Evolutionary conservation across 208 protist genomes (phyloP), one percentile per base, ranked within the genome.

Genomic region (Trichomonas gallinae): DNA sequence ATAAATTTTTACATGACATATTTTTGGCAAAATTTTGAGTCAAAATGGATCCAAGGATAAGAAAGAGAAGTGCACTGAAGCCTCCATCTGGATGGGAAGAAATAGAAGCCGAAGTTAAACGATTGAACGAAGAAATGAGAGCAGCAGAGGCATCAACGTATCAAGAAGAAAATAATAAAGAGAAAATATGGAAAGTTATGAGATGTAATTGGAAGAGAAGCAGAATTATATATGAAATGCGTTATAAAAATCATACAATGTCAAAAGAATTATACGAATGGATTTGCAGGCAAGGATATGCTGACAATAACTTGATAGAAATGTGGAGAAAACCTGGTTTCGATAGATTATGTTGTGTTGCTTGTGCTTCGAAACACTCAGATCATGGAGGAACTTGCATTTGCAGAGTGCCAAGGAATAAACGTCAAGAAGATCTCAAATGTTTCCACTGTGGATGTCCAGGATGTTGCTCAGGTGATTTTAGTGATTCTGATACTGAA

Each of bases 211-310:
- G 87, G 87, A 93, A 93, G n/a, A 48, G 87, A 93, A 58, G 44
- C 40, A 48, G 87, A 51, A 42, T 44, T 38, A 51, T 93, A 34
- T 93, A 42, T 36, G 87, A 93, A 93, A 93, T 93, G 40, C 11
- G 34, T 17, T 93, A 44, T 13, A 93, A 51, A 51, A 34, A 51
- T 17, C 0, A 93, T 38, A 51, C 40, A 38, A 93, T 93, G 44
- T 93, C 87, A 34, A 93, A 93, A 58, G 44, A 93, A 51, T 38
- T 93, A 38, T 93, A 93, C 46, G 87, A 93, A 51, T 93, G 87
- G 87, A 93, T 93, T 15, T 0, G 48, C 0, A 93, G 44, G 6
- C 23, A 93, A 4, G 44, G 44, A 0, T 93, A 93, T 93, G 87
- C 87, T 11, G 87, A 93, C 46, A 23, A 44, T 9, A 44, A 93